Base-by-base conservation (phyloP, 352 stramenopile genomes). In the Pythium plurisporium region DNA sequence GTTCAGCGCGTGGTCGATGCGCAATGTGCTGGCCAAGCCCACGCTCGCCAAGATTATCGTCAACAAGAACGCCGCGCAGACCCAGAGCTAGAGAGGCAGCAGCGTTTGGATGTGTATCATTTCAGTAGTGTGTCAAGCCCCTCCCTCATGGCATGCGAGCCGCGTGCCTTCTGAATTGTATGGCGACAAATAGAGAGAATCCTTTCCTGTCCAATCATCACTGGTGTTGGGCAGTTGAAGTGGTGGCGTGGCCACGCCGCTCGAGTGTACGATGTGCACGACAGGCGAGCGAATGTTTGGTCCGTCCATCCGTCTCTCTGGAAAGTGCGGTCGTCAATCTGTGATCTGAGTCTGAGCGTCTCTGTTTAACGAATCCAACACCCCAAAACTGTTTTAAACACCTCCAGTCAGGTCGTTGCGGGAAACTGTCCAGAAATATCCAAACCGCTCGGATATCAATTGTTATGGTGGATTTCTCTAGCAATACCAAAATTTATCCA, bases 1-100 rank as follows among this genome's bases (percentile, higher is more conserved):
- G 5, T 73, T 75, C 55, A 82, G 87, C 41, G 74, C 70, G 50
- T 91, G 79, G 80, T 89, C 78, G 26, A 65, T 88, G 49, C 74
- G 76, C 14, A 77, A 61, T 27, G 57, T 89, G 42, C 41, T 91
- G 29, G 43, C 51, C n/a, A 64, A 62, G 36, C 25, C n/a, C 5
- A 10, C 45, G 40, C 53, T 65, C 15, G 34, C 11, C 27, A 54
- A 65, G 50, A 65, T 65, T 17, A 11, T 64, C 29, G 7, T 51
- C 5, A 27, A 19, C 36, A 36, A 23, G 8, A 36, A 50, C 31
- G 37, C 43, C 55, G 31, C 15, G 2, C 55, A 62, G 36, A 43
- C 15, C 20, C 37, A 48, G 26, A 23, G 9, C 0, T 42, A 36
- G 17, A 60, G 44, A n/a, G n/a, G n/a, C n/a, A 20, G 36, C 36